Evolutionary conservation across 257 asterid species (phyloP), one percentile per base, ranked within the genome.

Genomic region (Nicotiana paniculata): DNA sequence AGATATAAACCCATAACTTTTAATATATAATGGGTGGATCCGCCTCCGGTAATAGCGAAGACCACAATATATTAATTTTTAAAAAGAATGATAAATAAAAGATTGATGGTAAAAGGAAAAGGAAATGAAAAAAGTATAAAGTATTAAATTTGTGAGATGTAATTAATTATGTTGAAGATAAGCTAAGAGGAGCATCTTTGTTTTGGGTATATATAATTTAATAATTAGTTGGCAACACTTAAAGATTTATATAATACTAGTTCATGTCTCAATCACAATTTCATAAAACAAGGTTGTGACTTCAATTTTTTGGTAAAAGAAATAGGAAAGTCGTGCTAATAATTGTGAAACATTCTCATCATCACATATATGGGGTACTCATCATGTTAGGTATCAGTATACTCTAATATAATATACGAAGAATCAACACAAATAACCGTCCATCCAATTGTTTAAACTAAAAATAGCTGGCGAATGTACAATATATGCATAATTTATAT

Each of bases 91-190:
- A 15, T 4, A 15, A 15, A 54, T 53, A 13, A 53, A 53, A 53
- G 37, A 30, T 33, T 66, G 6, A 66, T 35, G 16, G 58, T 1
- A 39, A 70, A 43, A 12, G 78, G 12, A 39, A 21, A 68, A 3
- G 0, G 2, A 72, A 70, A 21, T 53, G 58, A 1, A 70, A 70
- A 21, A 43, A 37, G 48, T 15, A 4, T 72, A 0, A 10, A 9
- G n/a, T 67, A 3, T 70, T 43, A 2, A 21, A 9, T 10, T 21
- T 70, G 58, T 70, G 78, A 43, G 78, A 64, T 48, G 33, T 11
- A 46, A 63, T 80, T 26, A 66, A 48, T 26, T 82, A 63, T 62
- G 77, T 33, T 17, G 81, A 53, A 63, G 77, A 82, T 62, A 82
- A 82, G 85, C 46, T 5, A 48, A 62, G 63, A 48, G 18, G 48